A percentile compares a stretch with the other conserved stretches of the same genome.
Evolutionary conservation across 2,329 filamentous ascomycete species (phyloP).

Genomic region (Epichloe typhina): DNA sequence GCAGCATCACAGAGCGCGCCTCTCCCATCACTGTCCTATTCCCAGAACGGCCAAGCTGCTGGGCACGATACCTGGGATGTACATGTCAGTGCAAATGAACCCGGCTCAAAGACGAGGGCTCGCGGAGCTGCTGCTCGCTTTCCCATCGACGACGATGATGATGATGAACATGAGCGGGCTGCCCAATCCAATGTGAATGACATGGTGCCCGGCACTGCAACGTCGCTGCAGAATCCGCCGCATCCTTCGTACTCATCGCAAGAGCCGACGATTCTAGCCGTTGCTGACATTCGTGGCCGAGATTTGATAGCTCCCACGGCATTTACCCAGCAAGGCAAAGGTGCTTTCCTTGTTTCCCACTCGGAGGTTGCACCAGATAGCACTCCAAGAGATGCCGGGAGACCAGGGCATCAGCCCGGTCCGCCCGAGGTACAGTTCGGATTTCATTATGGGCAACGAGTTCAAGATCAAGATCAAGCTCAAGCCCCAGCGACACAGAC

Average conservation of each 20-base stretch:
- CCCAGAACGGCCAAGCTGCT: neutral
- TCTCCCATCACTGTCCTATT: neutral
- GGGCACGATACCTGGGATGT: neutral
- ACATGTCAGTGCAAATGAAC: neutral
- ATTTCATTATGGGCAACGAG: neutral
- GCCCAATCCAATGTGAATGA: neutral
- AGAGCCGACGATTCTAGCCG: neutral
- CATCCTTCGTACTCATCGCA: neutral
- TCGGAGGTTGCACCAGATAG: neutral
- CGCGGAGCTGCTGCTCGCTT: constrained; percentile 20
- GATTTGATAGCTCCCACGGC: neutral
- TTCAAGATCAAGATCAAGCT: neutral
- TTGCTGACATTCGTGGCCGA: neutral
- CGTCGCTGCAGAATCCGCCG: neutral
- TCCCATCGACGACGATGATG: constrained; percentile 20
- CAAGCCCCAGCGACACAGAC: neutral
- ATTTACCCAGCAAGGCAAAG: neutral
- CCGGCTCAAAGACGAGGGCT: constrained; percentile 15
- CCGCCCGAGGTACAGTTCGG: neutral
- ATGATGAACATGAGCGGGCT: neutral
- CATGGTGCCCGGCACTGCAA: neutral
- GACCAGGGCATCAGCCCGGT: neutral
- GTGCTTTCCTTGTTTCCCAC: neutral
- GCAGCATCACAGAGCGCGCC: neutral
- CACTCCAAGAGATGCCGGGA: neutral